A percentile compares a stretch with the other conserved stretches of the same genome.
Evolutionary conservation across 1,284 basidiomycete species (phyloP).

Genomic region (Sporisorium graminicola): DNA sequence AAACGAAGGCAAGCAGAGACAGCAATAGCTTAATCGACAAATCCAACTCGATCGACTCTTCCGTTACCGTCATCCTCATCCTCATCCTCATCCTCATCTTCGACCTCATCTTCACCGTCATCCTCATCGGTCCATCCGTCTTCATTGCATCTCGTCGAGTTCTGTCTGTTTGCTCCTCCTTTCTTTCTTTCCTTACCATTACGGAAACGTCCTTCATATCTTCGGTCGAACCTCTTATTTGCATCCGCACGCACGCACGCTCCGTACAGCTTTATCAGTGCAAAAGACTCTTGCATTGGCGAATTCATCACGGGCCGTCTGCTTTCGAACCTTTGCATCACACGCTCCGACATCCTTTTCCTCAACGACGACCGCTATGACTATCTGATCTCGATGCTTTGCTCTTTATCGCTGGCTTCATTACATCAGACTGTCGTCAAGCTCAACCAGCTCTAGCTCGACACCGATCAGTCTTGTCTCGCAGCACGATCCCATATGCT

Average conservation of each 20-base stretch:
- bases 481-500: constrained; percentile 14
- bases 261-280: neutral
- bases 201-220: neutral
- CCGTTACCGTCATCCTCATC: no score
- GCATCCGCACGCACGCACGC: neutral
- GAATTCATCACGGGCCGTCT: neutral
- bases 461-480: neutral
- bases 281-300: neutral
- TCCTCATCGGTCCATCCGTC: neutral
- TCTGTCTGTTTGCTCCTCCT: neutral
- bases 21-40: neutral
- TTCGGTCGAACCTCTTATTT: neutral
- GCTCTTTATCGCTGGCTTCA: no score
- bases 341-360: neutral
- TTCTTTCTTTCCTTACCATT: neutral
- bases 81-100: neutral
- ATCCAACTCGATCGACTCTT: neutral
- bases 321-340: neutral
- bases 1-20: neutral
- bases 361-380: neutral
- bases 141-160: neutral
- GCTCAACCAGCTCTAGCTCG: neutral
- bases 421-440: neutral
- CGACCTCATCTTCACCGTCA: neutral
- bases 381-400: neutral